Conservation (phyloP, 1,139 yeast species). For the Suhomyces bolitotheri region DNA sequence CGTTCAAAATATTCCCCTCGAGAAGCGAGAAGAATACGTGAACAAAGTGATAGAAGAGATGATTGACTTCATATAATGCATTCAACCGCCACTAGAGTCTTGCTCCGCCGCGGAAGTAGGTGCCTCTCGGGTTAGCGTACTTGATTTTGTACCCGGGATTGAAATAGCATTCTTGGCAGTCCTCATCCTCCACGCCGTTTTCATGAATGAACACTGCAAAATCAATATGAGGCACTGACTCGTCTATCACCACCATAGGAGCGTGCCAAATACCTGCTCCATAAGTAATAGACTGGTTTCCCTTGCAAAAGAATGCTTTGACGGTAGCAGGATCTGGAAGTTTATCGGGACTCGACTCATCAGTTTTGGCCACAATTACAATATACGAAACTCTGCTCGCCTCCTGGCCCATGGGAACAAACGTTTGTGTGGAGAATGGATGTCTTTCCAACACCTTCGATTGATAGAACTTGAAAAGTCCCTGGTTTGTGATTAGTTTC, state of each 20-base stretch:
- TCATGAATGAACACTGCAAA: constrained; percentile 87
- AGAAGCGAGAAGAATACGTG: constrained; percentile 33
- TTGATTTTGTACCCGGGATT: constrained; percentile 56
- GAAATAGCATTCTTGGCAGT: constrained; percentile 76
- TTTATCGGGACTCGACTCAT: constrained; percentile 33
- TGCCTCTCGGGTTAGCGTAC: constrained; percentile 19
- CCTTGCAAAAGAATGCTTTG: constrained; percentile 72
- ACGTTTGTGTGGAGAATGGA: constrained; percentile 88
- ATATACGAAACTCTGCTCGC: constrained; percentile 55
- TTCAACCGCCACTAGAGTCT: not conserved
- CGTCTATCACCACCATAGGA: constrained; percentile 81
- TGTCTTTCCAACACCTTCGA: constrained; percentile 84
- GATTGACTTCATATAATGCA: constrained; percentile 34
- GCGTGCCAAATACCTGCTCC: constrained; percentile 79
- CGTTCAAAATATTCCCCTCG: constrained; percentile 24
- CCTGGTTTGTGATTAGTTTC: constrained; percentile 46
- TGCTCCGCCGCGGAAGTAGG: not conserved
- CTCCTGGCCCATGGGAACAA: constrained; percentile 79
- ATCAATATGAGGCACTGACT: constrained; percentile 55
- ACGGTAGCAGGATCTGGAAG: constrained; percentile 63
- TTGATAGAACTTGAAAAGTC: constrained; percentile 38
- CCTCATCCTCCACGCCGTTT: constrained; percentile 75
- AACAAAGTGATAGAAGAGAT: constrained; percentile 38
- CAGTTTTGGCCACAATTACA: constrained; percentile 76
- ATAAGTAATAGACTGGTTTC: constrained; percentile 87